Base-by-base conservation (phyloP, 192 early-diverging fungal genomes). In the Coemansia sp. region DNA sequence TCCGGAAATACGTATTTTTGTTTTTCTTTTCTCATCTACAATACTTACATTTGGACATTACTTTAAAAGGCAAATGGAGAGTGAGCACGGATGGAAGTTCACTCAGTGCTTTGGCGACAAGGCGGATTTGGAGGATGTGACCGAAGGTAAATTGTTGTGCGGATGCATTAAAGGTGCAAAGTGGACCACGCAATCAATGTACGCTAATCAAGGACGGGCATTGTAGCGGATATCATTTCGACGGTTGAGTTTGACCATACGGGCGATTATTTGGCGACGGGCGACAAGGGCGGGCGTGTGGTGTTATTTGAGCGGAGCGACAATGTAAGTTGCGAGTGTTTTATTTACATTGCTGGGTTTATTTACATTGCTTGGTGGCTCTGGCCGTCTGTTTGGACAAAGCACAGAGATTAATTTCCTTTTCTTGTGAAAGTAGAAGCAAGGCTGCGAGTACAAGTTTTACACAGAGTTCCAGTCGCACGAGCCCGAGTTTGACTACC, bases 91-190 rank as follows among this genome's bases (percentile, higher is more conserved):
- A 35, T 93, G 92, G 92, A 92, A 94, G 74, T 98, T 98, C 78
- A 94, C 95, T 41, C 96, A 98, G 84, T 98, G 96, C 83, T 98
- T 98, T 84, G 96, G 96, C 57, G 96, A 98, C 83, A 98, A 98
- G 80, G 93, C 93, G 51, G 96, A 98, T 60, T 88, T 94, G 55
- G 96, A 98, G 61, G 96, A 98, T 76, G 92, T 98, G 57, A 97
- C 95, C 50, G 96, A 98, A 91, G 96, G 96, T 96, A 92, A 74
- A 77, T 29, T 29, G 41, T 16, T 43, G 16, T 35, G 27, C 43
- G 38, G n/a, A 45, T 32, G 29, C 29, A 32, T 32, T 32, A 8
- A 5, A 32, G 29, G 16, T n/a, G 16, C 41, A 13, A 12, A 43
- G 8, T 43, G 11, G 41, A 12, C 16, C 41, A n/a, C 41, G 29